phyloP scores from a whole-genome alignment of 2,329 filamentous ascomycete species.

The Ophiostoma sp. region DNA sequence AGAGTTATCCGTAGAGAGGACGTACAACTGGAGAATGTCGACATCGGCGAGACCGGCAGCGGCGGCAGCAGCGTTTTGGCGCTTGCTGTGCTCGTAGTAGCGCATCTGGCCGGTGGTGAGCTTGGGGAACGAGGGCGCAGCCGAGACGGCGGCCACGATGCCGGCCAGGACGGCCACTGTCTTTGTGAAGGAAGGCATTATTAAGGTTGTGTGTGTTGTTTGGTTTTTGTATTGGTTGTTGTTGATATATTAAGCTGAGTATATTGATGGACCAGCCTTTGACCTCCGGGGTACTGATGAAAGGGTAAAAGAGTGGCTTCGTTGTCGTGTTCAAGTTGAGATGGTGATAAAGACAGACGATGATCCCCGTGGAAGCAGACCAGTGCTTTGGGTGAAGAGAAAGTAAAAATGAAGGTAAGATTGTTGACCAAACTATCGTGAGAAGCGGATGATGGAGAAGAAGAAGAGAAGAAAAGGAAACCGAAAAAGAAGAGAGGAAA shows the following conservation, averaged over 20 bases:
- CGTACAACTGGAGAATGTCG: slow-evolving; percentile 57
- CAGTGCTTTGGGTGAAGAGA: slow-evolving; percentile 43
- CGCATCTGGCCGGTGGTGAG: slow-evolving; percentile 42
- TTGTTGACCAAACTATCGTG: slow-evolving; percentile 20
- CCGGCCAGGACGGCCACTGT: slow-evolving; percentile 40
- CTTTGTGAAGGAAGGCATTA: slow-evolving; percentile 47
- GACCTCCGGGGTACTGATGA: slow-evolving; percentile 31
- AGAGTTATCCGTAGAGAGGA: slow-evolving; percentile 13
- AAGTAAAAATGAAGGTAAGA: slow-evolving; percentile 20
- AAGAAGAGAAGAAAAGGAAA: not conserved
- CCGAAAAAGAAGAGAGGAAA: slow-evolving; percentile 3
- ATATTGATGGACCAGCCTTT: slow-evolving; percentile 37
- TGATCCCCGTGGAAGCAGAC: slow-evolving; percentile 43
- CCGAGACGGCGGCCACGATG: slow-evolving; percentile 43
- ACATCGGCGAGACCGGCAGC: slow-evolving; percentile 46
- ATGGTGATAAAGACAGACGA: slow-evolving; percentile 33
- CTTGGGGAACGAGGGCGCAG: slow-evolving; percentile 40
- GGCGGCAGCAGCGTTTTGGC: slow-evolving; percentile 47
- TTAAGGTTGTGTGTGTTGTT: slow-evolving; percentile 21
- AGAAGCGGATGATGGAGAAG: slow-evolving; percentile 15
- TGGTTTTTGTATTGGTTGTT: slow-evolving; percentile 25
- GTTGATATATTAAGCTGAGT: slow-evolving; percentile 27
- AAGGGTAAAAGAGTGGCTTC: slow-evolving; percentile 25
- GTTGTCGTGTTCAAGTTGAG: slow-evolving; percentile 2
- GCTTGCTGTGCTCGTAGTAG: slow-evolving; percentile 45